Conservation (phyloP, 2,329 filamentous ascomycete species). For the Cladobotryum protrusum region DNA sequence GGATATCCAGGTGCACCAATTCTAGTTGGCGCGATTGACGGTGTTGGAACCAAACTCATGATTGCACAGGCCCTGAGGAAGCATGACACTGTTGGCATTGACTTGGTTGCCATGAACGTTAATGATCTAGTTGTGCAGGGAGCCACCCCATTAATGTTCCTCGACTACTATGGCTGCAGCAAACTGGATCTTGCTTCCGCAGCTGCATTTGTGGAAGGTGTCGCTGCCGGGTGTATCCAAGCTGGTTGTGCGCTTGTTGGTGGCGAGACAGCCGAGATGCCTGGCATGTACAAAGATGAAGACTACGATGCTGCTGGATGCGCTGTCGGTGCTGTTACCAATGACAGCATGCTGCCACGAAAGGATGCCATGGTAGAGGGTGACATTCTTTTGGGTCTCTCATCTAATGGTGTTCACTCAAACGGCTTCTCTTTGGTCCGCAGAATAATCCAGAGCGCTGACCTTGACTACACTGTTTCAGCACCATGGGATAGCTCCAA, state of each 20-base stretch:
- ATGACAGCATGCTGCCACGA: conserved; percentile 66
- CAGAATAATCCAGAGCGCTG: conserved; percentile 70
- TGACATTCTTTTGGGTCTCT: conserved; percentile 79
- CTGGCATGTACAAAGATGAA: conserved; percentile 80
- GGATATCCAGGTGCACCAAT: conserved; percentile 71
- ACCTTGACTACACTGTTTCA: conserved; percentile 62
- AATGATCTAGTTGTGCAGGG: conserved; percentile 97
- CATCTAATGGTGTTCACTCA: conserved; percentile 83
- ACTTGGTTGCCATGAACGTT: conserved; percentile 98
- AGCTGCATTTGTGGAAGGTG: conserved; percentile 82
- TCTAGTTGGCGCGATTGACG: conserved; percentile 90
- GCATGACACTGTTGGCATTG: conserved; percentile 92
- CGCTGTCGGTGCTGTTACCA: conserved; percentile 75
- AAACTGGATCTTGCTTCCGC: conserved; percentile 73
- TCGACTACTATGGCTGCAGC: conserved; percentile 96
- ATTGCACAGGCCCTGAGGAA: conserved; percentile 85
- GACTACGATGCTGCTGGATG: conserved; percentile 92
- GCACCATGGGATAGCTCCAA: conserved; percentile 67
- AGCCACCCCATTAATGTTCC: conserved; percentile 89
- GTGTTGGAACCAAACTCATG: conserved; percentile 94
- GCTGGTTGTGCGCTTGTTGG: conserved; percentile 89
- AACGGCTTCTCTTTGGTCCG: conserved; percentile 98
- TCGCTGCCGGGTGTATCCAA: conserved; percentile 79
- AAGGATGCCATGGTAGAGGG: conserved; percentile 70
- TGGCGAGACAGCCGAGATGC: conserved; percentile 98